These are phyloP conservation scores for Naegleria gruberi DNA, from an alignment of 208 protist species.

Conservation along the genomic window DNA sequence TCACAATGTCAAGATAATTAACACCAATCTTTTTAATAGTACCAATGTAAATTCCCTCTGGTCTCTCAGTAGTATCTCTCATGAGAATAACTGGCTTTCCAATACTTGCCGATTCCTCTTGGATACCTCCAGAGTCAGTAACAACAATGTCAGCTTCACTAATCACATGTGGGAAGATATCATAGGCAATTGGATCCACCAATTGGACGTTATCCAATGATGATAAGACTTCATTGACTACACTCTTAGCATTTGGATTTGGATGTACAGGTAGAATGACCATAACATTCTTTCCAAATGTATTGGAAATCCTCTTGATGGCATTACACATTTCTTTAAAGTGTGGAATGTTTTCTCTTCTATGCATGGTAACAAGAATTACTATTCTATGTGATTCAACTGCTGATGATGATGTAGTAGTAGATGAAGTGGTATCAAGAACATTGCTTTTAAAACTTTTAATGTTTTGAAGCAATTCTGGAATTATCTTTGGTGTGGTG, in stretches of 20 bases:
- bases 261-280: slow-evolving; percentile 21
- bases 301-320: neutral
- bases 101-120: slow-evolving; percentile 14
- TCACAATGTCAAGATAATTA: neutral
- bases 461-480: too few relatives aligned
- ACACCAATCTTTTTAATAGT: neutral
- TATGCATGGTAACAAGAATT: too few relatives aligned
- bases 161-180: slow-evolving; percentile 10
- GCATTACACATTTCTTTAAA: neutral
- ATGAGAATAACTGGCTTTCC: slow-evolving; percentile 10
- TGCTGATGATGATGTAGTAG: too few relatives aligned
- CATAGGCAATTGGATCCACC: slow-evolving; percentile 17
- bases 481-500: too few relatives aligned
- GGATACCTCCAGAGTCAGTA: slow-evolving; percentile 33
- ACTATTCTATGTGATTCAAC: too few relatives aligned
- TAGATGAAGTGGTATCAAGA: too few relatives aligned
- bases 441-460: too few relatives aligned
- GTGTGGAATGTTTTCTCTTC: too few relatives aligned
- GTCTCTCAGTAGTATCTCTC: slow-evolving; percentile 21
- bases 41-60: neutral
- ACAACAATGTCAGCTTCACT: neutral
- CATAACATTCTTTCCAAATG: neutral
- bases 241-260: slow-evolving; percentile 21
- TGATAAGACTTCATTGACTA: neutral
- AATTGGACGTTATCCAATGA: neutral